These are phyloP conservation scores for Gamarada debralockiae DNA, from an alignment of 495 filamentous ascomycete genomes.

Conservation along the genomic window DNA sequence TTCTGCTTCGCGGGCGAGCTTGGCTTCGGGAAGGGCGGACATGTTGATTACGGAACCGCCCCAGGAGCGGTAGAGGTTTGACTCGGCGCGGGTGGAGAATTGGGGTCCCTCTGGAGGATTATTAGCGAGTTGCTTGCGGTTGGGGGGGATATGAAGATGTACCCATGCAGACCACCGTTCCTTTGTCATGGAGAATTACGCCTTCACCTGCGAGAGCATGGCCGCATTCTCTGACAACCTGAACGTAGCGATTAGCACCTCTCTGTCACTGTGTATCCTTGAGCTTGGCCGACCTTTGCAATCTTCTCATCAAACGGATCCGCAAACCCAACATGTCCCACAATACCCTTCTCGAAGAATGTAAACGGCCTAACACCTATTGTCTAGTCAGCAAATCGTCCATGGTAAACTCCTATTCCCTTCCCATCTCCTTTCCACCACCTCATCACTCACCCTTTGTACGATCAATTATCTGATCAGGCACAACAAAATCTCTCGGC, in stretches of 20 bases:
- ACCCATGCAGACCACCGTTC: slow-evolving; percentile 89
- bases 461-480: slow-evolving; percentile 95
- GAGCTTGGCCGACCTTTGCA: slow-evolving; percentile 36
- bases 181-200: slow-evolving; percentile 70
- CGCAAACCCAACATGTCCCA: slow-evolving; percentile 92
- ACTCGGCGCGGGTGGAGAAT: slow-evolving; percentile 97
- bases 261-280: not conserved
- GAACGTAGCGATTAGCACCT: not conserved
- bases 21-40: slow-evolving; percentile 93
- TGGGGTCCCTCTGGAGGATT: slow-evolving; percentile 72
- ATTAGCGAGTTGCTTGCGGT: not conserved
- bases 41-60: slow-evolving; percentile 95
- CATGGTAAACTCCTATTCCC: not conserved
- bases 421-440: not conserved
- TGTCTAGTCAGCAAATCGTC: slow-evolving; percentile 1
- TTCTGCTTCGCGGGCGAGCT: slow-evolving; percentile 93
- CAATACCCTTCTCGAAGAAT: slow-evolving; percentile 91
- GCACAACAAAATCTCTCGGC: slow-evolving; percentile 93
- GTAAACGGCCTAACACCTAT: slow-evolving; percentile 72
- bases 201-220: slow-evolving; percentile 74
- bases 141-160: slow-evolving; percentile 25
- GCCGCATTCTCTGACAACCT: slow-evolving; percentile 66
- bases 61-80: slow-evolving; percentile 88
- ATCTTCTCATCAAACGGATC: slow-evolving; percentile 88
- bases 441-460: slow-evolving; percentile 68